A percentile compares a stretch with the other conserved stretches of the same genome.
Conservation (phyloP, 495 filamentous ascomycete genomes). For the Lentithecium fluviatile region DNA sequence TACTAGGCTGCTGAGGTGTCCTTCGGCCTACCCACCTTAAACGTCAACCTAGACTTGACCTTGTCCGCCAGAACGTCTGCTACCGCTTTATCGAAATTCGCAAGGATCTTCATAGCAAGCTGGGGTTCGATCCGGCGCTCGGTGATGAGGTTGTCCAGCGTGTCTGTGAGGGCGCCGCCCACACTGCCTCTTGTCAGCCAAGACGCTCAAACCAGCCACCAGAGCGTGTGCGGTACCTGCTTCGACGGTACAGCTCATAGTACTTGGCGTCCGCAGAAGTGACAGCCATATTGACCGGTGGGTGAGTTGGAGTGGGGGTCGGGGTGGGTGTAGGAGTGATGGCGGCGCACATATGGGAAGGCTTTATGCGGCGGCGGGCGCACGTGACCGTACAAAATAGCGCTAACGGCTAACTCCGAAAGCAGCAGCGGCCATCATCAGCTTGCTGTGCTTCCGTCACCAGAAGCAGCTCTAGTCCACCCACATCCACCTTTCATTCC, state of each 20-base stretch:
- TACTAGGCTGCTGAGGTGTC: neutral
- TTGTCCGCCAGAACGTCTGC: conserved; percentile 85
- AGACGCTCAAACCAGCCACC: neutral
- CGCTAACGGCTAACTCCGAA: conserved; percentile 22
- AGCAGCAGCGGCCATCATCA: conserved; percentile 21
- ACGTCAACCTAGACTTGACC: conserved; percentile 84
- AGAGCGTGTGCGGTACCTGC: conserved; percentile 64
- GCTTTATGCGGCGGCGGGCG: neutral
- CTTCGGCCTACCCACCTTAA: conserved; percentile 92
- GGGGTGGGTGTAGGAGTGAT: conserved; percentile 18
- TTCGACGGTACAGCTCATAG: conserved; percentile 96
- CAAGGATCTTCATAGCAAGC: conserved; percentile 95
- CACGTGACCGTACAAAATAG: conserved; percentile 3
- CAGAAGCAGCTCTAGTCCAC: conserved; percentile 16
- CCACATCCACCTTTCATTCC: conserved; percentile 15
- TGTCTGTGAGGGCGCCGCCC: conserved; percentile 87
- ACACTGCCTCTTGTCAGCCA: conserved; percentile 59
- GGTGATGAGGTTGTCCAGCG: conserved; percentile 92
- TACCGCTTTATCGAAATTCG: conserved; percentile 86
- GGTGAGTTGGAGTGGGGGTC: neutral
- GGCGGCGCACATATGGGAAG: neutral
- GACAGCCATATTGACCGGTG: conserved; percentile 34
- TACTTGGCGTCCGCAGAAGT: conserved; percentile 47
- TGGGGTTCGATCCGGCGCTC: conserved; percentile 93
- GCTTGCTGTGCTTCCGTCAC: conserved; percentile 13